Base-by-base conservation (phyloP, 1,284 basidiomycete species). In the Tilletia indica region DNA sequence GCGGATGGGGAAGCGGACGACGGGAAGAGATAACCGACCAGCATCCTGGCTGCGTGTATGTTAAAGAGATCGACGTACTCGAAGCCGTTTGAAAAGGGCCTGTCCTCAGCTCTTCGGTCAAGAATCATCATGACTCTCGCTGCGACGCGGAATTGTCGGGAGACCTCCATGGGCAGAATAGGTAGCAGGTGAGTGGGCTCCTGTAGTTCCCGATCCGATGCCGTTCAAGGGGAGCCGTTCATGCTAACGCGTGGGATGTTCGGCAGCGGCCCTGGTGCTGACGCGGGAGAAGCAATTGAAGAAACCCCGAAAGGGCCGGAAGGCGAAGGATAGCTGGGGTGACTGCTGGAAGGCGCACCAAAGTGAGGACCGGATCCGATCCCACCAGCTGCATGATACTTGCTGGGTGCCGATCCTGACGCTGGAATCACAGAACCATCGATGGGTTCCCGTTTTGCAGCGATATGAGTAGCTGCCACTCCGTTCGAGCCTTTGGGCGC, bases 181-280 rank as follows among this genome's bases (percentile, higher is more conserved):
- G 12, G 56, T 31, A 4, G 56, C 56, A 31, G 56, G 56, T 6
- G 56, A 58, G 4, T 21, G 25, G 12, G 56, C 56, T 14, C 56
- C 51, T 2, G n/a, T n/a, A 31, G 19, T 8, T 31, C n/a, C 51
- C 19, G 51, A 54, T 21, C 51, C 56, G 25, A 31, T 12, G 11
- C 61, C 61, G n/a, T 64, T 64, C 61, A 64, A 19, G 36, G 61
- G 61, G 61, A 64, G 61, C 61, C 61, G 21, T 64, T 64, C 34
- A 34, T 19, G 11, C 61, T 34, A 4, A 64, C 61, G 36, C 61
- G 61, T 19, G 61, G 61, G 36, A 64, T 64, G 36, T 64, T 64
- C 4, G 61, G 61, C 31, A 64, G 61, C 36, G 61, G 61, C 34
- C 36, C 61, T 4, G 61, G 12, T n/a, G 51, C 16, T 19, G 16